Evolutionary conservation across 176 grass and related monocot genomes (phyloP).

Genomic region (Alopecurus myosuroides): DNA sequence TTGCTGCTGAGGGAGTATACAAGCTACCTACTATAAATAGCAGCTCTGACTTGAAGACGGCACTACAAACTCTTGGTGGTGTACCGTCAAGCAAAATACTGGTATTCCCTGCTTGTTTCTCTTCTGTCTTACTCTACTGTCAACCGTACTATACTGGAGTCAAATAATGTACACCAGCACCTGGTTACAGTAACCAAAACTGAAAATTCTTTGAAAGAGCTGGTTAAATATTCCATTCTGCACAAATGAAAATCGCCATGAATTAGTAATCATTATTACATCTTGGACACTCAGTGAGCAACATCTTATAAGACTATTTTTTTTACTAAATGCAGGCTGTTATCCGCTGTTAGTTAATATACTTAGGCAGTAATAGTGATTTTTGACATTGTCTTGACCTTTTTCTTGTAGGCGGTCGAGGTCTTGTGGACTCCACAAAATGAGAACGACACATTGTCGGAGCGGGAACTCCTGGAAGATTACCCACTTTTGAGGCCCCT

Average conservation of each 20-base stretch:
- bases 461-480: constrained; percentile 87
- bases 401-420: constrained; percentile 66
- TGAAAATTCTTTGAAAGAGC: background rate
- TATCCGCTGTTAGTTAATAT: background rate
- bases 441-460: constrained; percentile 83
- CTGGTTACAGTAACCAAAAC: background rate
- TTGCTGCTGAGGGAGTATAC: constrained; percentile 73
- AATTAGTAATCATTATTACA: background rate
- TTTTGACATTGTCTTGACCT: background rate
- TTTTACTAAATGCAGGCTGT: background rate
- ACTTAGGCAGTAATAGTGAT: background rate
- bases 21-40: constrained; percentile 91
- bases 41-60: constrained; percentile 69
- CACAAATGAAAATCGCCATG: background rate
- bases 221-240: background rate
- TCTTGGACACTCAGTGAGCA: background rate
- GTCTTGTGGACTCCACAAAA: constrained; percentile 96
- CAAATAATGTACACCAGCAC: background rate
- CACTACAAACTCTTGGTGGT: constrained; percentile 76
- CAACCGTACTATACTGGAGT: background rate
- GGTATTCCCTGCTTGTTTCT: constrained; percentile 42
- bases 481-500: constrained; percentile 80
- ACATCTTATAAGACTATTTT: background rate
- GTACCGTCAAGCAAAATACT: constrained; percentile 85
- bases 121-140: background rate